These are phyloP conservation scores for Trametes versicolor DNA, from an alignment of 1,284 basidiomycete genomes.

Conservation along the genomic window DNA sequence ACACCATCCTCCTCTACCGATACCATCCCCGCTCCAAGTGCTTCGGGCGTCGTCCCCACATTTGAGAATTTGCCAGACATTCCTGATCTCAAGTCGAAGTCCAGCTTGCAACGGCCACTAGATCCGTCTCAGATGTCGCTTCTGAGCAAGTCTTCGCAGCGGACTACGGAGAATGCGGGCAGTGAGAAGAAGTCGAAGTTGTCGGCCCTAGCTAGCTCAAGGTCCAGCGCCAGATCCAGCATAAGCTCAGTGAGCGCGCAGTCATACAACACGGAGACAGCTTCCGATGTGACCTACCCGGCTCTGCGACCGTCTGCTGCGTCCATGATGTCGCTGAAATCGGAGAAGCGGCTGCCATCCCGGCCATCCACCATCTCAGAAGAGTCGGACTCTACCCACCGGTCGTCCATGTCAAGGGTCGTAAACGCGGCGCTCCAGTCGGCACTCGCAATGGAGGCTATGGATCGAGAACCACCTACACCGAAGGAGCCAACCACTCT, in stretches of 20 bases:
- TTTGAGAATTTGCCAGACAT: conserved; percentile 65
- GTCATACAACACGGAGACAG: conserved; percentile 57
- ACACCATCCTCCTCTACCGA: conserved; percentile 49
- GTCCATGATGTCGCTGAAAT: conserved; percentile 55
- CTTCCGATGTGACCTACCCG: conserved; percentile 74
- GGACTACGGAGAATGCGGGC: conserved; percentile 17
- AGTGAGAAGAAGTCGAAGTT: conserved; percentile 64
- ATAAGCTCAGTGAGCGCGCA: conserved; percentile 55
- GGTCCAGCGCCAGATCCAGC: conserved; percentile 45
- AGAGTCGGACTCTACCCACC: conserved; percentile 20
- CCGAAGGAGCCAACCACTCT: conserved; percentile 13
- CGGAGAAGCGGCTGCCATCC: conserved; percentile 17
- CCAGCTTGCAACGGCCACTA: conserved; percentile 43
- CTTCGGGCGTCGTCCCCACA: conserved; percentile 49
- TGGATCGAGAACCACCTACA: conserved; percentile 31
- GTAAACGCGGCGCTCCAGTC: conserved; percentile 70
- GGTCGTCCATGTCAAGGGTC: conserved; percentile 62
- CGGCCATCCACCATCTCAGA: conserved; percentile 30
- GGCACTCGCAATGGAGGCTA: conserved; percentile 49
- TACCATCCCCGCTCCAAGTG: conserved; percentile 51
- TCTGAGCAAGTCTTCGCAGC: conserved; percentile 33
- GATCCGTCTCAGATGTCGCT: conserved; percentile 37
- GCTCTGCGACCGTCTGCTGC: conserved; percentile 68
- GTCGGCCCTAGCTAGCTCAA: conserved; percentile 68
- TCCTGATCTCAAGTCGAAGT: conserved; percentile 61